Percentiles rank a stretch among this genome's conserved stretches.
phyloP scores from a whole-genome alignment of 441 rosid species.

The Aquilaria agallochum region DNA sequence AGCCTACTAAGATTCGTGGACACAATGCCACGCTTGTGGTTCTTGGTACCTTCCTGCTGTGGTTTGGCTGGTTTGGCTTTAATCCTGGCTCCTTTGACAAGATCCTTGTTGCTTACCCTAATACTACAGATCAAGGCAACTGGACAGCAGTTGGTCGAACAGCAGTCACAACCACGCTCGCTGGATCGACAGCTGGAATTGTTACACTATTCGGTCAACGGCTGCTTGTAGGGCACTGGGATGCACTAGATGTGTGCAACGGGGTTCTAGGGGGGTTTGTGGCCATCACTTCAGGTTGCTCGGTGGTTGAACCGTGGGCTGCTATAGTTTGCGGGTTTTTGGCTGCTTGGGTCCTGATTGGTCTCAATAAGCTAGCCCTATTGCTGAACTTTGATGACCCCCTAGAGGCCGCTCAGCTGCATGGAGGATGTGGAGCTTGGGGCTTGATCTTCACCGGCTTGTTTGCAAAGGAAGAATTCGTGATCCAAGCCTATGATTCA shows the following conservation, averaged over 20 bases:
- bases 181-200: constrained; percentile 65
- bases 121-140: constrained; percentile 49
- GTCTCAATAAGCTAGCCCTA: constrained; percentile 47
- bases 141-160: constrained; percentile 66
- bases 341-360: constrained; percentile 56
- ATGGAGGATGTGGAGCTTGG: constrained; percentile 93
- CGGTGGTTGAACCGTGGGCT: constrained; percentile 84
- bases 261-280: constrained; percentile 76
- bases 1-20: constrained; percentile 57
- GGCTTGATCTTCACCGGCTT: constrained; percentile 71
- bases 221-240: constrained; percentile 65
- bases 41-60: constrained; percentile 63
- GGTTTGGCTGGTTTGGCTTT: constrained; percentile 90
- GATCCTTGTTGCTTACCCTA: constrained; percentile 58
- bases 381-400: constrained; percentile 68
- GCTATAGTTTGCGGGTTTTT: constrained; percentile 65
- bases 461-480: constrained; percentile 67
- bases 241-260: constrained; percentile 70
- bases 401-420: constrained; percentile 68
- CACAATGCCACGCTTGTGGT: constrained; percentile 76
- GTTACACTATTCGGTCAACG: constrained; percentile 61
- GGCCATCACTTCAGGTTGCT: constrained; percentile 71
- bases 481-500: constrained; percentile 49
- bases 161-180: constrained; percentile 54
- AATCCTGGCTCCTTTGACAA: constrained; percentile 69